phyloP scores from a whole-genome alignment of 1,139 yeast genomes.

The Hansenula anomala region DNA sequence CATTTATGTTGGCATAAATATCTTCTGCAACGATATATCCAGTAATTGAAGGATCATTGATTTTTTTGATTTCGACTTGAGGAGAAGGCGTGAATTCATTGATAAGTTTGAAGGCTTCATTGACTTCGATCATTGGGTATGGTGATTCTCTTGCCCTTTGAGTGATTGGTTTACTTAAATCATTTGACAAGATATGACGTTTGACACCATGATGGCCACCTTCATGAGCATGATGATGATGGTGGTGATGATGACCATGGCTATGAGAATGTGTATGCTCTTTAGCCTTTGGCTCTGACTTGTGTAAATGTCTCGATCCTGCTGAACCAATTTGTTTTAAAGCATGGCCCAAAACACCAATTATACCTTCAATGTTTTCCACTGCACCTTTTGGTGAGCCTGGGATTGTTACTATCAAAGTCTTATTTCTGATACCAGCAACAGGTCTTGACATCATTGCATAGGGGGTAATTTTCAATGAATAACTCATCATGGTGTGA shows the following conservation, averaged over 20 bases:
- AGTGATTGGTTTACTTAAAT: constrained; percentile 31
- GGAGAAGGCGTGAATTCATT: constrained; percentile 24
- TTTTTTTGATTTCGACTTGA: constrained; percentile 17
- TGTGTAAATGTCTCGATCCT: constrained; percentile 34
- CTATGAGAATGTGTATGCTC: constrained; percentile 4
- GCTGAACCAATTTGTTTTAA: constrained; percentile 29
- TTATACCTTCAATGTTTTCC: constrained; percentile 36
- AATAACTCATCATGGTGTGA: constrained; percentile 37
- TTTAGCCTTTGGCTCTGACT: background rate
- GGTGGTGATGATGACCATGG: constrained; percentile 8
- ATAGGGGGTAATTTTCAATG: constrained; percentile 36
- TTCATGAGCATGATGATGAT: constrained; percentile 15
- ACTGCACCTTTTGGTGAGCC: constrained; percentile 44
- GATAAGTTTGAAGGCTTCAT: constrained; percentile 31
- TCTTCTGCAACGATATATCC: constrained; percentile 38
- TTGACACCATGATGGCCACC: constrained; percentile 9
- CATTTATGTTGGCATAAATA: constrained; percentile 30
- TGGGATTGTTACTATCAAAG: constrained; percentile 40
- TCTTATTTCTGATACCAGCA: constrained; percentile 34
- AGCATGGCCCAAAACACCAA: constrained; percentile 36
- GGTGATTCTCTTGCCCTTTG: constrained; percentile 40
- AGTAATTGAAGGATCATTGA: constrained; percentile 23
- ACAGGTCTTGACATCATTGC: constrained; percentile 44
- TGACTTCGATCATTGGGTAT: constrained; percentile 38
- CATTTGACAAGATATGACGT: constrained; percentile 26